Conservation (phyloP, 768 basidiomycete species). For the Hygrophoropsis aurantiaca region DNA sequence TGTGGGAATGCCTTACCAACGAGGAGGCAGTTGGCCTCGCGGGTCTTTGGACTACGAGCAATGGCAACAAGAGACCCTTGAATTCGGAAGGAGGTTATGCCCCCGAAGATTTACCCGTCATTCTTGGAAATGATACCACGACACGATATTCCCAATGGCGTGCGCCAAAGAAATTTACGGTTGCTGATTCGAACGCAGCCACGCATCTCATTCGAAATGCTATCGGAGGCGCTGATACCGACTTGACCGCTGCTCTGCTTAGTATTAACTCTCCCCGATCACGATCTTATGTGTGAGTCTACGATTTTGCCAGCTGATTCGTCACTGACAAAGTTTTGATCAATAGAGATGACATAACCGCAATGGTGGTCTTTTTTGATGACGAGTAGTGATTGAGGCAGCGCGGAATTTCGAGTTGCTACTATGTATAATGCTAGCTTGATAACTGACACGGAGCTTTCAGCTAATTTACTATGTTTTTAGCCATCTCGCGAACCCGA, state of each 20-base stretch:
- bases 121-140: conserved; percentile 27
- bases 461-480: too few species aligned
- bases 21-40: conserved; percentile 57
- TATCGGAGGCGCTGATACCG: conserved; percentile 48
- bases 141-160: conserved; percentile 37
- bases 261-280: conserved; percentile 36
- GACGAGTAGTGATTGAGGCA: too few species aligned
- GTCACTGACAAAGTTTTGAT: not conserved
- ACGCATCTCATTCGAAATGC: conserved; percentile 55
- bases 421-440: too few species aligned
- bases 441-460: too few species aligned
- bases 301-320: not conserved
- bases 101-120: conserved; percentile 32
- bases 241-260: conserved; percentile 41
- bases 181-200: conserved; percentile 43
- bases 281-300: conserved; percentile 37
- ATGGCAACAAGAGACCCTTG: not conserved
- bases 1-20: conserved; percentile 54
- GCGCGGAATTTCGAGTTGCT: too few species aligned
- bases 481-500: too few species aligned
- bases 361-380: conserved; percentile 19
- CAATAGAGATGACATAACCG: conserved; percentile 35
- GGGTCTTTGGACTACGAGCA: conserved; percentile 43
- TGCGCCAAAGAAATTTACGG: conserved; percentile 39
- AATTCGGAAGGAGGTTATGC: not conserved